Base-by-base conservation (phyloP, 257 asterid species). In the Cruciata laevipes region DNA sequence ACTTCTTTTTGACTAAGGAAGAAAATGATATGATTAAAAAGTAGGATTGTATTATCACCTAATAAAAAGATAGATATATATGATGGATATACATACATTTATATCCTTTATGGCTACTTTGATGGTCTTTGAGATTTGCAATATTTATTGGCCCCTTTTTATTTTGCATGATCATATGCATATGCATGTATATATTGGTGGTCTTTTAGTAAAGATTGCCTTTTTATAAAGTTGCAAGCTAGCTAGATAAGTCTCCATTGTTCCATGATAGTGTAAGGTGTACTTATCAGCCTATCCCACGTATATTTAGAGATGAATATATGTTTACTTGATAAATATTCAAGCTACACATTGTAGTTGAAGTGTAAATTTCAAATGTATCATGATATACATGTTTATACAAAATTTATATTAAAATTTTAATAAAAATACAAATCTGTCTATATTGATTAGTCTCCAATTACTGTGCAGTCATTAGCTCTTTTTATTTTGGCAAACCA, bases 1-100 rank as follows among this genome's bases (percentile, higher is more conserved):
- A 65, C 62, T 57, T 37, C 67, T 63, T 78, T 78, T 78, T 74
- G 79, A 71, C 82, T 63, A 63, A 53, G 52, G 65, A 58, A 61
- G 31, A 33, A 18, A 6, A 61, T 25, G 7, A 16, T 6, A 61
- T 31, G 47, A 60, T 20, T 44, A 37, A 47, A 68, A 71, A 23
- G 67, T 53, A 68, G 68, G 66, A 21, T 53, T 51, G 9, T 31
- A 37, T 63, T 30, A 71, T 71, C 71, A 60, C 56, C 67, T 23
- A 59, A 67, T 49, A 71, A 74, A 74, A 71, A 13, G n/a, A n/a
- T n/a, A n/a, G n/a, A n/a, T n/a, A n/a, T n/a, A 21, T 21, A 53
- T 21, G 59, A 53, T n/a, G 59, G 59, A 53, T 21, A 53, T 21
- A 53, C 59, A 53, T 21, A 53, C 59, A 53, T 21, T n/a, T n/a